Evolutionary conservation across 345 rosid species (phyloP).

Genomic region (Erysimum cheiranthoides): DNA sequence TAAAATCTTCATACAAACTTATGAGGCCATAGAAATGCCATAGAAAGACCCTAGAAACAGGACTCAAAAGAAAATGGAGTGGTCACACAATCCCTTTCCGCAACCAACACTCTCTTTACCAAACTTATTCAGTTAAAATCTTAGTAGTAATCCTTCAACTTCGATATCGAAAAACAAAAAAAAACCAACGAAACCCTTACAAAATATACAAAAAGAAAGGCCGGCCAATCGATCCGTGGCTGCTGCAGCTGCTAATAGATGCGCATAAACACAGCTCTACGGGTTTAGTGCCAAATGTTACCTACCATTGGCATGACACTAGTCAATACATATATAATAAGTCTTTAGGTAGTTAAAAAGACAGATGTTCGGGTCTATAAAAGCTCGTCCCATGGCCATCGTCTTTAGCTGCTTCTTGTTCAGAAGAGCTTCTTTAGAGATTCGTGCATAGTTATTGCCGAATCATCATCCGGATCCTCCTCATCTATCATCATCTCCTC

Average conservation of each 20-base stretch:
- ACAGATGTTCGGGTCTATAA: conserved; percentile 46
- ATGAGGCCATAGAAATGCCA: conserved; percentile 3
- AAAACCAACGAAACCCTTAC: conserved; percentile 20
- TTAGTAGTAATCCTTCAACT: conserved; percentile 18
- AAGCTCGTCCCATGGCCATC: conserved; percentile 44
- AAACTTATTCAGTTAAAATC: conserved; percentile 26
- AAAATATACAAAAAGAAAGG: conserved; percentile 31
- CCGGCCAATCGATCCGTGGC: conserved; percentile 39
- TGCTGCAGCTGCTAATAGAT: conserved; percentile 63
- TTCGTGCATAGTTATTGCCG: conserved; percentile 21
- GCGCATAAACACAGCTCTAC: conserved; percentile 73
- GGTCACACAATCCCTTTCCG: conserved; percentile 22
- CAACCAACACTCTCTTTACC: conserved; percentile 19
- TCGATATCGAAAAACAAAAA: background rate
- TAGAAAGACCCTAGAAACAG: conserved; percentile 23
- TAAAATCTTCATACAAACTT: conserved; percentile 36
- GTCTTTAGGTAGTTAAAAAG: conserved; percentile 41
- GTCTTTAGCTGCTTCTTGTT: conserved; percentile 37
- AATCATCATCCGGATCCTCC: conserved; percentile 52
- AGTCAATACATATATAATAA: conserved; percentile 34
- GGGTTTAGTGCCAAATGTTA: conserved; percentile 26
- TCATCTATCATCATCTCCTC: conserved; percentile 70
- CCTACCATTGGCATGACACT: conserved; percentile 45
- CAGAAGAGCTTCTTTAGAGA: conserved; percentile 41
- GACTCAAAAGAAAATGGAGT: conserved; percentile 5